These are phyloP conservation scores for Calvatia gigantea DNA, from an alignment of 768 basidiomycete genomes.

Conservation along the genomic window DNA sequence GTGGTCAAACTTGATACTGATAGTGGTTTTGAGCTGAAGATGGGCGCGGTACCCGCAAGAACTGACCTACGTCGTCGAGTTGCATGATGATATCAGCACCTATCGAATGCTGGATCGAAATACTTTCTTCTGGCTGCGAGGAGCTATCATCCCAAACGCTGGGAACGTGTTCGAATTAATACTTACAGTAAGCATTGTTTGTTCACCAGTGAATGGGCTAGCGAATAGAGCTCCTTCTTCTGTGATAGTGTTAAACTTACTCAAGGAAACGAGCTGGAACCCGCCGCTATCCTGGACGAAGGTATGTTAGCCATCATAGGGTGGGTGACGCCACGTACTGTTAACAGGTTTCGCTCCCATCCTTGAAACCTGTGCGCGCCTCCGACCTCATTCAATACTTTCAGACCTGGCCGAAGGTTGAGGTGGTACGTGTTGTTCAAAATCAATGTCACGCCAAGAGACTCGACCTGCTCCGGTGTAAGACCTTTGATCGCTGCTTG, in stretches of 20 bases:
- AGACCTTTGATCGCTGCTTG: constrained; percentile 91
- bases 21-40: background rate
- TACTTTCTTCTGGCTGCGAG: constrained; percentile 82
- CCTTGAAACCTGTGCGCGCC: constrained; percentile 91
- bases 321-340: constrained; percentile 40
- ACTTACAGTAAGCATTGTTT: constrained; percentile 84
- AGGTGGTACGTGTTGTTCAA: constrained; percentile 91
- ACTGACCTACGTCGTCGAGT: constrained; percentile 83
- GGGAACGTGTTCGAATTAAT: background rate
- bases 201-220: constrained; percentile 83
- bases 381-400: constrained; percentile 69
- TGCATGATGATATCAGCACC: constrained; percentile 96
- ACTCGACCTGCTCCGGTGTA: constrained; percentile 81
- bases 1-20: constrained; percentile 76
- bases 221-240: constrained; percentile 86
- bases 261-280: constrained; percentile 83
- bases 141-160: constrained; percentile 5
- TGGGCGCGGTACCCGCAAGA: constrained; percentile 12
- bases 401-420: constrained; percentile 78
- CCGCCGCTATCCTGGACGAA: constrained; percentile 75
- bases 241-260: constrained; percentile 81
- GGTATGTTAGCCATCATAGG: background rate
- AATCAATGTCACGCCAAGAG: constrained; percentile 77
- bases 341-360: constrained; percentile 83
- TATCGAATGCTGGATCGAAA: constrained; percentile 85